Evolutionary conservation across 1,139 yeast species (phyloP).

Genomic region (Fermentozyma sake): DNA sequence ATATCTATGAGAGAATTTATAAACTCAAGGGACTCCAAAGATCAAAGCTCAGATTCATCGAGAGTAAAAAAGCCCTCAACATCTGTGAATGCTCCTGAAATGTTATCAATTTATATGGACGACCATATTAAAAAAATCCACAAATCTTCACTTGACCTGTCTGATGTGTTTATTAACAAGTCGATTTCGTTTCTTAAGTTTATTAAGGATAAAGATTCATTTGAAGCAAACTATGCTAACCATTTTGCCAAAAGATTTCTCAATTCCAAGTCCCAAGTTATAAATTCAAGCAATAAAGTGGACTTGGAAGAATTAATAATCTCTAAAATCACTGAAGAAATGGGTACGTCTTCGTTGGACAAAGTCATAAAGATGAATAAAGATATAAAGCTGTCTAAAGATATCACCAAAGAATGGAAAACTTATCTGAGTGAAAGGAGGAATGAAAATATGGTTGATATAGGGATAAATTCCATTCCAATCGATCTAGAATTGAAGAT

Average conservation of each 20-base stretch:
- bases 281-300: constrained; percentile 16
- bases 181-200: constrained; percentile 62
- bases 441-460: constrained; percentile 3
- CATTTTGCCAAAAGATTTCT: constrained; percentile 86
- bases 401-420: constrained; percentile 53
- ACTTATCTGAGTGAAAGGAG: constrained; percentile 15
- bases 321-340: constrained; percentile 66
- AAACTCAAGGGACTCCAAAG: constrained; percentile 28
- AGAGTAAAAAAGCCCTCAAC: constrained; percentile 21
- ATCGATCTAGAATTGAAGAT: constrained; percentile 44
- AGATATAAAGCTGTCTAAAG: constrained; percentile 70
- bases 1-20: constrained; percentile 61
- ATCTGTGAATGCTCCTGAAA: constrained; percentile 59
- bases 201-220: constrained; percentile 80
- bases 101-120: constrained; percentile 72
- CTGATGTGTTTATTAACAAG: constrained; percentile 51
- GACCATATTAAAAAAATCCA: constrained; percentile 59
- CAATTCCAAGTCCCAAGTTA: constrained; percentile 32
- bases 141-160: constrained; percentile 39
- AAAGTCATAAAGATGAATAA: constrained; percentile 86
- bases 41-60: background rate
- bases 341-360: constrained; percentile 76
- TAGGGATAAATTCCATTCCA: constrained; percentile 9
- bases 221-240: constrained; percentile 80
- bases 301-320: constrained; percentile 73